Evolutionary conservation across 306 rosid species (phyloP), one percentile per base, ranked within the genome.

Genomic region (Dalbergia cultrata): DNA sequence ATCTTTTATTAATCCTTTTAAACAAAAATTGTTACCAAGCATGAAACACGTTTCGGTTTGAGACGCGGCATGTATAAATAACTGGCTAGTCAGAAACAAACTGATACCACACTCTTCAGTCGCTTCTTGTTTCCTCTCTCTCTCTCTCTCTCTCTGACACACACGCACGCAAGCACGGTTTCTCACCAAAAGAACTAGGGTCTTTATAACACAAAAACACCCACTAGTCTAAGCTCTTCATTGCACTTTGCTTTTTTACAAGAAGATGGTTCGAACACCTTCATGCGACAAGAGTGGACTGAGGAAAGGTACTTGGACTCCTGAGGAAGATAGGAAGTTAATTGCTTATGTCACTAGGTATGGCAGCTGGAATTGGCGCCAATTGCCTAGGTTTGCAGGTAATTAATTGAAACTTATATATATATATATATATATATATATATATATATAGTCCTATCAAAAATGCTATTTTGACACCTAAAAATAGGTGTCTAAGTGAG

Each of bases 281-380:
- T 77, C 68, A 8, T 79, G 80, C 31, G 95, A 92, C 64, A 80
- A 87, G 18, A 89, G 65, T 87, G 97, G 92, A 77, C n/a, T 88
- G 70, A 94, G 83, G 83, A 94, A 92, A 70, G 98, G 98, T 0
- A 87, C 90, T 8, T 94, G 98, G 98, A 90, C 92, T 13, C 86
- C 90, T 0, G 98, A 94, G 47, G 98, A 94, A 85, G 98, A 94
- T 71, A 79, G 64, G 17, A 89, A 83, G 86, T 82, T 94, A 50
- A 82, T 74, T 72, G 98, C 97, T 76, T 94, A 92, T 87, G 91
- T 94, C 3, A 88, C 92, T 18, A 84, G 90, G 35, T 92, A 94
- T 72, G 98, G 98, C 41, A 74, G 81, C 63, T 92, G 97, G 97
- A 94, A 94, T 82, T 94, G 98, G 98, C 98, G 98, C 12, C 97